These are phyloP conservation scores for Lablab purpureus DNA, from an alignment of 306 rosid genomes.

Conservation along the genomic window DNA sequence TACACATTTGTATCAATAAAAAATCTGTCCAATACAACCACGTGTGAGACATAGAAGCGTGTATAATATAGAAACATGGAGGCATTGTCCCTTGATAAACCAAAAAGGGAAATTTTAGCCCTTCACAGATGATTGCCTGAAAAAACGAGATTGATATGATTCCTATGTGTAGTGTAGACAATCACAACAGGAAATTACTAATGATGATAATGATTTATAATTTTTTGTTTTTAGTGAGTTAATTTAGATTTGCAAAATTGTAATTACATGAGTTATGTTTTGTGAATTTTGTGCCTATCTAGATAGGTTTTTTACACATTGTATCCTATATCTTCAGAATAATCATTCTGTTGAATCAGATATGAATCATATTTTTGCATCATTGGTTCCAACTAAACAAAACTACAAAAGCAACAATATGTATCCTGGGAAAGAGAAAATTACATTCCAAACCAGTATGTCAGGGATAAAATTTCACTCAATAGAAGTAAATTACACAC, in stretches of 20 bases:
- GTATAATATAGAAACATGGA: background rate
- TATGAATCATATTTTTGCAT: too few species aligned
- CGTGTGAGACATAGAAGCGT: too few species aligned
- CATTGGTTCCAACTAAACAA: background rate
- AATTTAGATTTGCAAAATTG: background rate
- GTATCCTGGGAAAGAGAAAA: conserved; percentile 9
- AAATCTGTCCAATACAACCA: too few species aligned
- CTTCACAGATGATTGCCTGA: too few species aligned
- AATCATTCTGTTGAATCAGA: background rate
- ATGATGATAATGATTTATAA: too few species aligned
- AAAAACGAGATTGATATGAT: too few species aligned
- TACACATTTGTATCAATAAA: background rate
- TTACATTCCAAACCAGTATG: background rate
- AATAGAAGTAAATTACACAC: conserved; percentile 6
- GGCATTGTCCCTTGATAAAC: background rate
- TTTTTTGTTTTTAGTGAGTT: too few species aligned
- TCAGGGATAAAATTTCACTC: background rate
- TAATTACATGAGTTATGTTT: background rate
- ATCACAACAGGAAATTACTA: too few species aligned
- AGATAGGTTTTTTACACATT: background rate
- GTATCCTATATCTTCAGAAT: too few species aligned
- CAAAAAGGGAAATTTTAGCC: too few species aligned
- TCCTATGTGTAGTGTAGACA: too few species aligned
- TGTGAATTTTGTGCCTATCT: background rate
- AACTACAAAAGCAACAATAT: background rate